A percentile compares a stretch with the other conserved stretches of the same genome.
Conservation (phyloP, 306 rosid genomes). For the Calophaca sinica region DNA sequence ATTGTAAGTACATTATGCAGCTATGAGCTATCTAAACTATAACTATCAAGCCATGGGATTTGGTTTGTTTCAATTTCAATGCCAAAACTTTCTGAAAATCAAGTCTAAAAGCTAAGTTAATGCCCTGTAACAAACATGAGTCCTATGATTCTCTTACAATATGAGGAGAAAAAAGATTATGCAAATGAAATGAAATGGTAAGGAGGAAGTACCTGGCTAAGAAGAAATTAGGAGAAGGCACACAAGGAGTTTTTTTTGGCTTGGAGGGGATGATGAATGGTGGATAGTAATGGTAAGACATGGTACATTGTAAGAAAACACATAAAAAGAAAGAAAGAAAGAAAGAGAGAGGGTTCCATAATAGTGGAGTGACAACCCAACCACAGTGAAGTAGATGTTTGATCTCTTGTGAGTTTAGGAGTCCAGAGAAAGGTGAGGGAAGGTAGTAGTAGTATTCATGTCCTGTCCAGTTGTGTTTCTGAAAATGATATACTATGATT, state of each 20-base stretch:
- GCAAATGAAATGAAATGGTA: constrained; percentile 33
- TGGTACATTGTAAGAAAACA: constrained; percentile 51
- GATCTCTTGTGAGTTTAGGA: constrained; percentile 59
- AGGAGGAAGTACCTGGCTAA: constrained; percentile 45
- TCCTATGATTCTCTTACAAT: neutral
- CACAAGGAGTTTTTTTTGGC: constrained; percentile 28
- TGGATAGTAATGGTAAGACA: constrained; percentile 54
- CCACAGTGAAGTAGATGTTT: constrained; percentile 63
- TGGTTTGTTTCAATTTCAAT: constrained; percentile 21
- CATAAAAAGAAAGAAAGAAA: constrained; percentile 40
- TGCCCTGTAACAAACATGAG: constrained; percentile 14
- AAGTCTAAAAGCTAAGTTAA: neutral
- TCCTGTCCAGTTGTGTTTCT: constrained; percentile 42
- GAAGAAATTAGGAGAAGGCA: constrained; percentile 17
- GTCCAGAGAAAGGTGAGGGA: constrained; percentile 55
- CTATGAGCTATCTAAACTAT: too few relatives aligned
- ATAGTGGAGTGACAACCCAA: constrained; percentile 57
- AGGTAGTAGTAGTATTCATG: constrained; percentile 42
- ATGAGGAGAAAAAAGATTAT: neutral
- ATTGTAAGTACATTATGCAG: neutral
- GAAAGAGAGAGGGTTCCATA: constrained; percentile 29
- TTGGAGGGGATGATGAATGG: constrained; percentile 42
- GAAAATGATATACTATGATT: constrained; percentile 39
- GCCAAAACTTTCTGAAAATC: neutral
- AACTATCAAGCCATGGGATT: constrained; percentile 1